Evolutionary conservation across 768 basidiomycete species (phyloP).

Genomic region (Botryobasidium botryosum): DNA sequence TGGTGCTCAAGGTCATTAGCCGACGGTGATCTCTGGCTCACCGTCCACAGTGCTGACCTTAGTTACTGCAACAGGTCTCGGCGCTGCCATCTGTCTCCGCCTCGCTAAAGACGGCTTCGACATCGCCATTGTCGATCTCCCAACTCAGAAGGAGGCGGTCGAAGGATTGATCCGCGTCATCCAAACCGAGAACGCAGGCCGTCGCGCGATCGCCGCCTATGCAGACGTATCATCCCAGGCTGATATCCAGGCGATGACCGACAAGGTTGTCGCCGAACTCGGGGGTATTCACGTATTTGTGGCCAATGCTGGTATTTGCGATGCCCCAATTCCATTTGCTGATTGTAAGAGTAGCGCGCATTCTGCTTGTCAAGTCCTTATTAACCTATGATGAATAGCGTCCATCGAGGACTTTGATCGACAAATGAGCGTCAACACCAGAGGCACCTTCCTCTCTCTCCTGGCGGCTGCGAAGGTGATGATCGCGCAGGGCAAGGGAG

Average conservation of each 20-base stretch:
- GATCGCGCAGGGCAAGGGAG: constrained; percentile 34
- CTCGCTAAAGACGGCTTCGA: not conserved
- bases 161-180: not conserved
- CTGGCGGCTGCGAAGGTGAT: constrained; percentile 46
- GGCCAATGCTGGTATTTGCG: no score
- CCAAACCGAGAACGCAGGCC: not conserved
- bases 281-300: not conserved
- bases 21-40: no score
- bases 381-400: no score
- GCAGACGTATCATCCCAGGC: not conserved
- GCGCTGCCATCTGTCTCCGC: not conserved
- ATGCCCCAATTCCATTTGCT: no score
- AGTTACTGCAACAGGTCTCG: not conserved
- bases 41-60: no score
- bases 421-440: constrained; percentile 37
- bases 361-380: no score
- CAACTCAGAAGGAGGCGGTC: no score
- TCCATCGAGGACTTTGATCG: no score
- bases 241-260: not conserved
- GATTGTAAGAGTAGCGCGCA: no score
- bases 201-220: not conserved
- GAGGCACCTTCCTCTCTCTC: constrained; percentile 44
- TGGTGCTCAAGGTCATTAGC: no score
- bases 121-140: not conserved
- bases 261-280: not conserved